Conservation (phyloP, 2,329 filamentous ascomycete species). For the Sporothrix luriei region DNA sequence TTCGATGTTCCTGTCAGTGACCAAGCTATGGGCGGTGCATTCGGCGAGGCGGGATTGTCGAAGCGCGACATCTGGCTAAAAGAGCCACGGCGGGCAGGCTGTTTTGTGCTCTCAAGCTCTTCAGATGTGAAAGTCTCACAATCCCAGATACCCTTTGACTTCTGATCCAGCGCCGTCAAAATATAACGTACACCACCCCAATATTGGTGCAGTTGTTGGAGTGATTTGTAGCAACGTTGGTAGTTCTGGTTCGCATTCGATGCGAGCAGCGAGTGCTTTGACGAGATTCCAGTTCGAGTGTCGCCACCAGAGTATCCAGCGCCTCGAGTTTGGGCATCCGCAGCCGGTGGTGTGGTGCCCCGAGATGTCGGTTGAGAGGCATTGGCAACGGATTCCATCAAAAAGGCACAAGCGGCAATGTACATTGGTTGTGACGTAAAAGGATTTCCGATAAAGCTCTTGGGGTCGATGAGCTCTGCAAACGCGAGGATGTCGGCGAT, state of each 20-base stretch:
- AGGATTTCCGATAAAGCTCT: conserved; percentile 83
- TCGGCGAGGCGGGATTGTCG: conserved; percentile 54
- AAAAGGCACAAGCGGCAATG: conserved; percentile 84
- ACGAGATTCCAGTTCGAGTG: conserved; percentile 40
- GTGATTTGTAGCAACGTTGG: conserved; percentile 79
- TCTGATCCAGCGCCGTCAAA: conserved; percentile 81
- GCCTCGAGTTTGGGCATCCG: conserved; percentile 24
- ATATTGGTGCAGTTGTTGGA: conserved; percentile 78
- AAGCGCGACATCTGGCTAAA: conserved; percentile 50
- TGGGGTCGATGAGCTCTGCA: conserved; percentile 80
- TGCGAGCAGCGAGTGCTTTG: conserved; percentile 74
- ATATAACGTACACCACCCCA: conserved; percentile 90
- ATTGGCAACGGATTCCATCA: conserved; percentile 77
- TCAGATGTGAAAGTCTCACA: conserved; percentile 68
- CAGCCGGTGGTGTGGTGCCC: conserved; percentile 54
- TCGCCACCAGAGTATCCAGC: not conserved
- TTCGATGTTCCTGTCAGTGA: conserved; percentile 86
- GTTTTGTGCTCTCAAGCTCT: conserved; percentile 73
- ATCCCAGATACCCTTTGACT: conserved; percentile 83
- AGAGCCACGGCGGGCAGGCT: conserved; percentile 50
- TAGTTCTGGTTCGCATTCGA: conserved; percentile 86
- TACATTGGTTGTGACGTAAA: conserved; percentile 92
- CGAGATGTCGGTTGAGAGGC: conserved; percentile 68
- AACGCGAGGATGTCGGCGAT: conserved; percentile 88
- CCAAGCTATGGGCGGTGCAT: conserved; percentile 69